phyloP scores from a whole-genome alignment of 805 yeast genomes.

The Debaryomyces castellii region DNA sequence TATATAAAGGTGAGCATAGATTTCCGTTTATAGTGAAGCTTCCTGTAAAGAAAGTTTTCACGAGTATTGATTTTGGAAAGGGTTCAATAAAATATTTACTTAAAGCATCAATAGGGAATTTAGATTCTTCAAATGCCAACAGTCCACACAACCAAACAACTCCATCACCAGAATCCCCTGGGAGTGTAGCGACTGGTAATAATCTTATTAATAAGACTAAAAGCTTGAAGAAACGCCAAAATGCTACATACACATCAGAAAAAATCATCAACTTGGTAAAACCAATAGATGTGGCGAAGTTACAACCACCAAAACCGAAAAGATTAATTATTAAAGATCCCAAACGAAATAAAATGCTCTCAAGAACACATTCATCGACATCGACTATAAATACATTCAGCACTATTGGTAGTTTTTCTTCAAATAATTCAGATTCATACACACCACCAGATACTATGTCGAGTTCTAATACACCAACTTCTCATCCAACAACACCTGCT shows the following conservation, averaged over 20 bases:
- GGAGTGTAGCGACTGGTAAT: conserved; percentile 7
- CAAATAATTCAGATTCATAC: conserved; percentile 27
- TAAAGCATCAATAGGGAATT: conserved; percentile 45
- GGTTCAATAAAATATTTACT: conserved; percentile 76
- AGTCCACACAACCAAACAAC: conserved; percentile 11
- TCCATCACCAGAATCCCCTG: conserved; percentile 9
- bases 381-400: conserved; percentile 31
- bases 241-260: conserved; percentile 48
- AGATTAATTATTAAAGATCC: conserved; percentile 62
- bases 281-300: conserved; percentile 70
- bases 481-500: neutral
- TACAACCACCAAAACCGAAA: conserved; percentile 69
- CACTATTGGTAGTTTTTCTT: conserved; percentile 30
- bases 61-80: conserved; percentile 78
- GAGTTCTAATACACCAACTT: conserved; percentile 4
- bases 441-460: conserved; percentile 5
- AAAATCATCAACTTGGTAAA: conserved; percentile 58
- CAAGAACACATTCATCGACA: conserved; percentile 35
- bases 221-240: conserved; percentile 23
- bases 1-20: conserved; percentile 81
- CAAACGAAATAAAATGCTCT: conserved; percentile 19
- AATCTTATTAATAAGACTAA: conserved; percentile 21
- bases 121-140: conserved; percentile 10
- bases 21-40: conserved; percentile 83
- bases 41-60: conserved; percentile 71